A percentile compares a stretch with the other conserved stretches of the same genome.
These are phyloP conservation scores for Trichocomaceae sp. DNA, from an alignment of 2,329 filamentous ascomycete species.

Conservation along the genomic window DNA sequence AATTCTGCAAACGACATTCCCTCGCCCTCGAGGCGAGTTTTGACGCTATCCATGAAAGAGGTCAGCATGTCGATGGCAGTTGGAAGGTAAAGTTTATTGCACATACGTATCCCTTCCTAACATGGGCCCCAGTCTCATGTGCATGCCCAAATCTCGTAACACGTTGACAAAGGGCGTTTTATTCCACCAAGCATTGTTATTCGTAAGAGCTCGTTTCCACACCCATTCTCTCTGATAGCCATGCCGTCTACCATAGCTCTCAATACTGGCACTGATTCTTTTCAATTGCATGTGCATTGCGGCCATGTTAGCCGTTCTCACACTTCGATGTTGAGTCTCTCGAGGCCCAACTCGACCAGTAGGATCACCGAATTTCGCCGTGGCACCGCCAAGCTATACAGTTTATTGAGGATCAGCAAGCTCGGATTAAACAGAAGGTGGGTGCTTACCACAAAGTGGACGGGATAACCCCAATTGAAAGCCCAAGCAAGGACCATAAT, in stretches of 20 bases:
- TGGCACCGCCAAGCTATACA: slow-evolving; percentile 41
- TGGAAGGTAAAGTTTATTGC: slow-evolving; percentile 7
- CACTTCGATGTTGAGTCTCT: slow-evolving; percentile 28
- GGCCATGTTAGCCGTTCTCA: slow-evolving; percentile 42
- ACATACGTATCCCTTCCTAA: slow-evolving; percentile 78
- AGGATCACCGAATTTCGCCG: slow-evolving; percentile 42
- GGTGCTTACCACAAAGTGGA: slow-evolving; percentile 39
- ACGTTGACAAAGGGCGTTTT: slow-evolving; percentile 67
- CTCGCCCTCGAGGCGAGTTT: slow-evolving; percentile 73
- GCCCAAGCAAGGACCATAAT: slow-evolving; percentile 47
- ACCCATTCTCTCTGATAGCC: slow-evolving; percentile 58
- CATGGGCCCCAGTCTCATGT: slow-evolving; percentile 77
- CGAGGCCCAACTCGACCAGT: slow-evolving; percentile 39
- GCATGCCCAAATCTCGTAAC: slow-evolving; percentile 63
- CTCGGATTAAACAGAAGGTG: not conserved
- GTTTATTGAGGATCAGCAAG: not conserved
- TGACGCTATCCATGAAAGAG: slow-evolving; percentile 52
- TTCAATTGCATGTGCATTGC: slow-evolving; percentile 47
- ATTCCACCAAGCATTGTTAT: slow-evolving; percentile 82
- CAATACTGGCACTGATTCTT: slow-evolving; percentile 68
- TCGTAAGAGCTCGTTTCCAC: slow-evolving; percentile 62
- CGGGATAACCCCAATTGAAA: slow-evolving; percentile 43
- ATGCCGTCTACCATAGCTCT: slow-evolving; percentile 57
- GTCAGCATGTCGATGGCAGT: not conserved
- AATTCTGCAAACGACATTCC: slow-evolving; percentile 96